phyloP scores from a whole-genome alignment of 2,329 filamentous ascomycete genomes.

The Pseudogymnoascus sp. region DNA sequence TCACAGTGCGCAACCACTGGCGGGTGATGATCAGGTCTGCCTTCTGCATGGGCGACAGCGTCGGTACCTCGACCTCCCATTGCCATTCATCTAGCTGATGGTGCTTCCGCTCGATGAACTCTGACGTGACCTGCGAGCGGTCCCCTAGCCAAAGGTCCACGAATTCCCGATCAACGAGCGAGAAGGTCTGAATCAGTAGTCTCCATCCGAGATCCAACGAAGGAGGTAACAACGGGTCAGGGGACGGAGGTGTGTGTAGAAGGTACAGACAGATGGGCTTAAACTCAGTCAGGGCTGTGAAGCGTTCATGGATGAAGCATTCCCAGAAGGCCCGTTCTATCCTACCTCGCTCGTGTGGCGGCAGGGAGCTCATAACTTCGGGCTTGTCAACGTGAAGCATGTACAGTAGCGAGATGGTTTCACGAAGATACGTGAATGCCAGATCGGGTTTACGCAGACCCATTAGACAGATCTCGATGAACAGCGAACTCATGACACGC shows the following conservation, averaged over 20 bases:
- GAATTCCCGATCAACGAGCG: conserved; percentile 38
- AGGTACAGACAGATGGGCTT: conserved; percentile 33
- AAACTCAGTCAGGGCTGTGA: conserved; percentile 23
- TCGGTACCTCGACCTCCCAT: conserved; percentile 32
- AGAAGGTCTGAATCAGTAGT: conserved; percentile 39
- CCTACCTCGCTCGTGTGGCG: conserved; percentile 33
- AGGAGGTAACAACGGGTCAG: conserved; percentile 33
- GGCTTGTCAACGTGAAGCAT: conserved; percentile 37
- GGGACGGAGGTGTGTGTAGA: conserved; percentile 32
- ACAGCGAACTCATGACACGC: conserved; percentile 44
- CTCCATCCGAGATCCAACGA: conserved; percentile 37
- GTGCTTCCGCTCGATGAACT: conserved; percentile 40
- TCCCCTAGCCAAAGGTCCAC: conserved; percentile 38
- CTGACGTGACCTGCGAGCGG: conserved; percentile 28
- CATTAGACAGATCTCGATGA: conserved; percentile 46
- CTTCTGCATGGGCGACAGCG: conserved; percentile 37
- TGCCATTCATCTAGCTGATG: conserved; percentile 35
- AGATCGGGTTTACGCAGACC: conserved; percentile 40
- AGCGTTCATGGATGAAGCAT: conserved; percentile 49
- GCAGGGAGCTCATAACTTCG: conserved; percentile 28
- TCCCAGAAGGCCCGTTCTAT: conserved; percentile 49
- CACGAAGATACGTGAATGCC: conserved; percentile 44
- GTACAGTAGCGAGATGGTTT: conserved; percentile 41
- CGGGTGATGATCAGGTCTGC: conserved; percentile 43
- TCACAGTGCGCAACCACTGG: conserved; percentile 41